These are phyloP conservation scores for Scalesia atractyloides DNA, from an alignment of 129 eudicot genomes.

Conservation along the genomic window DNA sequence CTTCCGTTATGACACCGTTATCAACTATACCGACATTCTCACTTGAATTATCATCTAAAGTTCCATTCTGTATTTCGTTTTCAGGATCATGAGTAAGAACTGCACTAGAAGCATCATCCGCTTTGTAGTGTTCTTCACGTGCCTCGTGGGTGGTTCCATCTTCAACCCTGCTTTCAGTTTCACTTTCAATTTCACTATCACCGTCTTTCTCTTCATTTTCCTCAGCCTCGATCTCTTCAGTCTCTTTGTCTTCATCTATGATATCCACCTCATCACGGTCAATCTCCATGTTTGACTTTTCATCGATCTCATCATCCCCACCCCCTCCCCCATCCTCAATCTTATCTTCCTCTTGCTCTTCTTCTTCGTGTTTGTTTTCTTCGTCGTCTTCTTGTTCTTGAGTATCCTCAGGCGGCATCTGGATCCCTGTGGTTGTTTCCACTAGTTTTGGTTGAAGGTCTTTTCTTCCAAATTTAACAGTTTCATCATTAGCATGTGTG, in stretches of 20 bases:
- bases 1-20: slow-evolving; percentile 24
- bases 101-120: slow-evolving; percentile 98
- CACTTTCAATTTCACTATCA: slow-evolving; percentile 31
- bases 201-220: slow-evolving; percentile 34
- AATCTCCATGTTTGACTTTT: slow-evolving; percentile 43
- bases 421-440: slow-evolving; percentile 32
- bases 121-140: slow-evolving; percentile 86
- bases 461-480: slow-evolving; percentile 64
- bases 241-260: slow-evolving; percentile 49
- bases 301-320: slow-evolving; percentile 49
- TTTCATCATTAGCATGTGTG: slow-evolving; percentile 26
- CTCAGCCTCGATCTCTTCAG: slow-evolving; percentile 40
- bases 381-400: slow-evolving; percentile 47
- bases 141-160: slow-evolving; percentile 57
- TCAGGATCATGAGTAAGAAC: slow-evolving; percentile 72
- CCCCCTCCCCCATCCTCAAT: slow-evolving; percentile 40
- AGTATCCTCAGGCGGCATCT: slow-evolving; percentile 38
- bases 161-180: slow-evolving; percentile 38
- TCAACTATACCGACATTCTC: slow-evolving; percentile 30
- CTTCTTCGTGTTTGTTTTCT: slow-evolving; percentile 42
- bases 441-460: slow-evolving; percentile 55
- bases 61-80: slow-evolving; percentile 39
- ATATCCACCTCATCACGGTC: slow-evolving; percentile 45
- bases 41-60: slow-evolving; percentile 18
- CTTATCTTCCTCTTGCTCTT: slow-evolving; percentile 40